phyloP scores from a whole-genome alignment of 176 grass and related monocot genomes.

The Carex pumila region DNA sequence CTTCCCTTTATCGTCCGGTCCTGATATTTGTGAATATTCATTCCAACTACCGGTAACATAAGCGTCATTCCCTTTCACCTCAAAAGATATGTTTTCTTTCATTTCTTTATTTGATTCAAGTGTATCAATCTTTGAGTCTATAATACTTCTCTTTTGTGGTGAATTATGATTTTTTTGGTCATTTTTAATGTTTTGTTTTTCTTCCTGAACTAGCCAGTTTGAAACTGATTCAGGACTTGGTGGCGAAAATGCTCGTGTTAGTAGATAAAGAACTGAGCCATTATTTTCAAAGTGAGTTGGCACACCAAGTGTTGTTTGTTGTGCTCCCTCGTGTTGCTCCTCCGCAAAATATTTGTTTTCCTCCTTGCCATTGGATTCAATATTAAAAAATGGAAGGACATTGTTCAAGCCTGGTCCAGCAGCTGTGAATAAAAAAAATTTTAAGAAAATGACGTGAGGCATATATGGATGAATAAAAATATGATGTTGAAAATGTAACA shows the following conservation, averaged over 20 bases:
- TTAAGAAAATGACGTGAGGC: constrained; percentile 6
- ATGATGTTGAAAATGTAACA: constrained; percentile 3
- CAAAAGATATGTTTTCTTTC: neutral
- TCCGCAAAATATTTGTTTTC: constrained; percentile 30
- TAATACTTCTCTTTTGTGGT: constrained; percentile 17
- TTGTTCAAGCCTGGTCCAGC: constrained; percentile 28
- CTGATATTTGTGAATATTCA: constrained; percentile 90
- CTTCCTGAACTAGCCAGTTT: constrained; percentile 48
- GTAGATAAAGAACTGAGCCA: constrained; percentile 63
- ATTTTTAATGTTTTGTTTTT: constrained; percentile 5
- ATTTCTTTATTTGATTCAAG: constrained; percentile 25
- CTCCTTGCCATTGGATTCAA: constrained; percentile 34
- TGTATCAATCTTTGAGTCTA: constrained; percentile 20
- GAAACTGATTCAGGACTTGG: constrained; percentile 57
- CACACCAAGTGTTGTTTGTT: constrained; percentile 47
- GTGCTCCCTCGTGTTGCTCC: constrained; percentile 21
- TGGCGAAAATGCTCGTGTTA: constrained; percentile 60
- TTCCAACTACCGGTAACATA: constrained; percentile 22
- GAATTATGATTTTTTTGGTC: constrained; percentile 4
- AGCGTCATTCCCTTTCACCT: constrained; percentile 18
- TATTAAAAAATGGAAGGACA: constrained; percentile 58
- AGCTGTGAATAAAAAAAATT: constrained; percentile 39
- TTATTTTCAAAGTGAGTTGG: constrained; percentile 93
- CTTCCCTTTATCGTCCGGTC: constrained; percentile 53
- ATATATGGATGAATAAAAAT: constrained; percentile 15